These are phyloP conservation scores for Backusella psychrophila DNA, from an alignment of 192 early-diverging fungal genomes.

Conservation along the genomic window DNA sequence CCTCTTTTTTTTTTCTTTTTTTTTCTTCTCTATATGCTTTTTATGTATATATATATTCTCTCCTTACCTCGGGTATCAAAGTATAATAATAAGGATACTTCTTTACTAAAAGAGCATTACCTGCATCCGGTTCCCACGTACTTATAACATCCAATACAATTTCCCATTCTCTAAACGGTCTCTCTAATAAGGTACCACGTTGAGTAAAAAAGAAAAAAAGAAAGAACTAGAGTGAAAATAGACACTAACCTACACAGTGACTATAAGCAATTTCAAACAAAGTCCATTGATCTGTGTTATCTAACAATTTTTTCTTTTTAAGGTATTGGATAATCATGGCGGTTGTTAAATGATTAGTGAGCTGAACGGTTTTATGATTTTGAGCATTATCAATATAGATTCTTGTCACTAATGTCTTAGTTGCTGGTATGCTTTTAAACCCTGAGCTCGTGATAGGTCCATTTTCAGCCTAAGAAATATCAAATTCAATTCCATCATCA, in stretches of 20 bases:
- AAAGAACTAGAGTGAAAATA: neutral
- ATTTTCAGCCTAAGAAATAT: neutral
- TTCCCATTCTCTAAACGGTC: conserved; percentile 91
- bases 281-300: conserved; percentile 68
- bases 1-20: neutral
- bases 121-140: conserved; percentile 78
- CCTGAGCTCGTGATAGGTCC: neutral
- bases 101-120: conserved; percentile 78
- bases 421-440: neutral
- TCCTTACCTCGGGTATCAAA: conserved; percentile 53
- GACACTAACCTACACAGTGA: conserved; percentile 61
- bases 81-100: conserved; percentile 61
- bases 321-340: conserved; percentile 74
- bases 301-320: conserved; percentile 53
- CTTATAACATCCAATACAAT: conserved; percentile 76
- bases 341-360: conserved; percentile 72
- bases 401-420: conserved; percentile 62
- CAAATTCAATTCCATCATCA: neutral
- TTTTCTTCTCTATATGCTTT: conserved; percentile 4
- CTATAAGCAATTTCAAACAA: conserved; percentile 90
- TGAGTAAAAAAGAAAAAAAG: neutral
- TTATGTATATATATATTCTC: neutral
- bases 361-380: conserved; percentile 71
- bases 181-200: conserved; percentile 48
- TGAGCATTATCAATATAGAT: conserved; percentile 82